Evolutionary conservation across 768 basidiomycete species (phyloP), one percentile per base, ranked within the genome.

Genomic region (Lentinula detonsa): DNA sequence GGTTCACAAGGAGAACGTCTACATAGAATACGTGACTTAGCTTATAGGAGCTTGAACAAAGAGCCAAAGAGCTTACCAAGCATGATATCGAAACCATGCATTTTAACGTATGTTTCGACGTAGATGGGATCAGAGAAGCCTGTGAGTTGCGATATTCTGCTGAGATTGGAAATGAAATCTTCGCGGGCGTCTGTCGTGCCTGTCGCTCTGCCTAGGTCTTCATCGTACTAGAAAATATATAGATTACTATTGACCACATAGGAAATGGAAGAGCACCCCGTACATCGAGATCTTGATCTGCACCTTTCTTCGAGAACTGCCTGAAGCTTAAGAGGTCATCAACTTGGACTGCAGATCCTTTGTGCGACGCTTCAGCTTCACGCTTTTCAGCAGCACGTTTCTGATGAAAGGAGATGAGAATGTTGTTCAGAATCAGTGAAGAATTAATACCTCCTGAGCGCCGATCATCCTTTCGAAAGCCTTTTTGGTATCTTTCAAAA

Each of bases 81-180:
- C 45, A 93, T 75, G 69, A 99, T 97, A 71, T 99, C 96, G 72
- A 98, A 98, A 42, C 95, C 94, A 65, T 98, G 93, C 74, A 98
- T 93, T 72, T 95, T 96, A 65, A 98, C 95, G 69, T 93, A 93
- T 2, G 96, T 95, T 72, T 99, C 97, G 7, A 95, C 95, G 67
- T 98, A 98, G 64, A 99, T 93, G 10, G 96, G 93, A 71, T 98
- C 97, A 31, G 95, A 97, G 82, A 98, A 98, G 35, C 96, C 95
- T 87, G 95, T 98, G 45, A 98, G 83, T 70, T 97, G 95, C 13
- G 93, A 88, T 64, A 98, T 95, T 23, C 91, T 84, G 66, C 87
- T 95, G 49, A 98, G 81, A 71, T 95, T 95, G 3, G 95, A 97
- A 70, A 95, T 86, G 71, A 97, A 92, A 76, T 96, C 95, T 73